Percentiles rank a stretch among this genome's conserved stretches.
phyloP scores from a whole-genome alignment of 805 yeast species.

The Candida pini region DNA sequence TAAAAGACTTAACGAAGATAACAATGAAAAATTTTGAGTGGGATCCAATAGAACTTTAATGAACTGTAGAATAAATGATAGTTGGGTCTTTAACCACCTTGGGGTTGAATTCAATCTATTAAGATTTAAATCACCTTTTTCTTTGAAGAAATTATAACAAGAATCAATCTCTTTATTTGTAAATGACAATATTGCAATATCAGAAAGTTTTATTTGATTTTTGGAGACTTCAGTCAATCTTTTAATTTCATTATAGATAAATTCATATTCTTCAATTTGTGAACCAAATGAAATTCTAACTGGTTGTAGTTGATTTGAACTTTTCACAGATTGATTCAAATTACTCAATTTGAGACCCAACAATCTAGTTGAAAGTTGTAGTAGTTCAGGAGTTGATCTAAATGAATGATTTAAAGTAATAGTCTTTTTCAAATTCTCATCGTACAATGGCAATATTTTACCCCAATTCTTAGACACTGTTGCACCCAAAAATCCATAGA shows the following conservation, averaged over 20 bases:
- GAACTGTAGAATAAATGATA: slow-evolving; percentile 43
- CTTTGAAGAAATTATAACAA: slow-evolving; percentile 32
- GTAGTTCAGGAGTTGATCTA: slow-evolving; percentile 55
- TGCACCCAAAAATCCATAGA: slow-evolving; percentile 62
- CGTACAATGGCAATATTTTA: slow-evolving; percentile 11
- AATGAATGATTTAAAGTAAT: slow-evolving; percentile 46
- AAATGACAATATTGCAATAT: slow-evolving; percentile 48
- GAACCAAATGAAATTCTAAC: slow-evolving; percentile 23
- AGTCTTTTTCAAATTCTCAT: slow-evolving; percentile 20
- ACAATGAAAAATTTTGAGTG: slow-evolving; percentile 20
- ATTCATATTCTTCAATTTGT: slow-evolving; percentile 34
- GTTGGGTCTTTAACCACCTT: slow-evolving; percentile 43
- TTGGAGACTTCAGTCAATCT: slow-evolving; percentile 36
- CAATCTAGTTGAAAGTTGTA: slow-evolving; percentile 35
- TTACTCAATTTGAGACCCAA: slow-evolving; percentile 12
- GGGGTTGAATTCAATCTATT: slow-evolving; percentile 42
- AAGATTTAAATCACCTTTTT: slow-evolving; percentile 34
- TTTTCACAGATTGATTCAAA: slow-evolving; percentile 15
- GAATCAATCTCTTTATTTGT: slow-evolving; percentile 45
- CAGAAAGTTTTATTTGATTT: slow-evolving; percentile 37
- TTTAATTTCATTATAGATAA: slow-evolving; percentile 39
- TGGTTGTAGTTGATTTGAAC: slow-evolving; percentile 15
- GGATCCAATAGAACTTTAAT: slow-evolving; percentile 36
- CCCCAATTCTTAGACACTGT: slow-evolving; percentile 23
- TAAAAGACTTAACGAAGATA: slow-evolving; percentile 20